Evolutionary conservation across 441 rosid species (phyloP).

Genomic region (Macaranga tanarius): DNA sequence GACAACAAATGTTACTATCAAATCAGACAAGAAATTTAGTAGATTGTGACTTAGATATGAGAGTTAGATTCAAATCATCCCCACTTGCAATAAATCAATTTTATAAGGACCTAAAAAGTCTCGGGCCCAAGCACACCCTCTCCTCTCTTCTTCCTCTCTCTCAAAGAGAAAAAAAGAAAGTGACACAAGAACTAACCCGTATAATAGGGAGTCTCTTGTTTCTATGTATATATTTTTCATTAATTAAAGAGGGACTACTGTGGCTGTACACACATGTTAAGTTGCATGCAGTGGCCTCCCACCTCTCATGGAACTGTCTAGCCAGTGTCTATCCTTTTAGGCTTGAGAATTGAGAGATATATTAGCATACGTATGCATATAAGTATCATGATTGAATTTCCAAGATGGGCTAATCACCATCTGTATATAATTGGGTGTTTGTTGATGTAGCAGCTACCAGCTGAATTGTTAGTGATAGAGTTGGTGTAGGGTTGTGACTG

Average conservation of each 20-base stretch:
- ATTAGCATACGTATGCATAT: too few species aligned
- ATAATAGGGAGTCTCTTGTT: conserved; percentile 8
- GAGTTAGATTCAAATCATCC: conserved; percentile 24
- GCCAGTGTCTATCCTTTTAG: neutral
- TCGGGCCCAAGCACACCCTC: conserved; percentile 19
- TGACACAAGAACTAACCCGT: conserved; percentile 38
- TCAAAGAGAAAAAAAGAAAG: conserved; percentile 17
- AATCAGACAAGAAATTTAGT: conserved; percentile 19
- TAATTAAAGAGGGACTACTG: too few species aligned
- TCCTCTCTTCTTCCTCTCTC: neutral
- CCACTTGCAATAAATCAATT: conserved; percentile 31
- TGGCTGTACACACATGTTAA: conserved; percentile 20
- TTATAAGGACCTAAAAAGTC: conserved; percentile 9
- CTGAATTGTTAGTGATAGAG: neutral
- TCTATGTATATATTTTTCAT: too few species aligned
- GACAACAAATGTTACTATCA: conserved; percentile 28
- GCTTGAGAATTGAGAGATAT: neutral
- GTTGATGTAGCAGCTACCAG: neutral
- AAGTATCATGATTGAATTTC: neutral
- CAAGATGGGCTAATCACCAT: neutral
- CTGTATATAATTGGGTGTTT: neutral
- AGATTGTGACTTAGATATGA: conserved; percentile 15
- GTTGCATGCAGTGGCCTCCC: conserved; percentile 16
- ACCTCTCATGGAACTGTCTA: conserved; percentile 24
- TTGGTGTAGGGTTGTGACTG: conserved; percentile 36